Conservation (phyloP, 2,329 filamentous ascomycete species). For the Rutstroemia sp. region DNA sequence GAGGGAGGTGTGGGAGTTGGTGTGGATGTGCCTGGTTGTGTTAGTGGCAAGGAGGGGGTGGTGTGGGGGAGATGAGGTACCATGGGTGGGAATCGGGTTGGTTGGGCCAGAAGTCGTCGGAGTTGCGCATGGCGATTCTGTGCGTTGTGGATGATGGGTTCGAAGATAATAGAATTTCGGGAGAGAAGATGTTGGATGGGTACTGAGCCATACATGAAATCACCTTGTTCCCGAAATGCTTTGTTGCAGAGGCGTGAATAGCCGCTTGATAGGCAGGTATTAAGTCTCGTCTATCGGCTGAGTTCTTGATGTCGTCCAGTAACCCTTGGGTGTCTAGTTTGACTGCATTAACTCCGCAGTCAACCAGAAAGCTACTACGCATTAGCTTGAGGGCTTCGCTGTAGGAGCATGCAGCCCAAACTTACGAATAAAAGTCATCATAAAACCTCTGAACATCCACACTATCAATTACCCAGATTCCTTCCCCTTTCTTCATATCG, state of each 20-base stretch:
- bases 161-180: constrained; percentile 6
- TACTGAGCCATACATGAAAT: constrained; percentile 17
- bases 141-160: background rate
- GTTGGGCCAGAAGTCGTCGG: constrained; percentile 15
- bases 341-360: constrained; percentile 10
- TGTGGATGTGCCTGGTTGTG: constrained; percentile 10
- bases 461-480: constrained; percentile 11
- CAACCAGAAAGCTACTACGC: constrained; percentile 8
- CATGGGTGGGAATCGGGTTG: constrained; percentile 11
- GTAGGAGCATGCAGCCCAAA: background rate
- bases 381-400: background rate
- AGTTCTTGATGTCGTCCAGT: constrained; percentile 4
- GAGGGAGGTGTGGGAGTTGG: constrained; percentile 11
- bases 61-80: background rate
- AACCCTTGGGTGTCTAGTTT: constrained; percentile 15
- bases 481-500: constrained; percentile 9
- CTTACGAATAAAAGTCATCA: constrained; percentile 15
- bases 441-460: constrained; percentile 10
- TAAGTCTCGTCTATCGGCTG: background rate
- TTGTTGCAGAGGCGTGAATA: constrained; percentile 2
- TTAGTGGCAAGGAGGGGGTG: background rate
- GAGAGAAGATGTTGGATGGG: constrained; percentile 10
- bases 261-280: constrained; percentile 11
- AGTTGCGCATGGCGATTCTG: constrained; percentile 11
- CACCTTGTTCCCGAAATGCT: constrained; percentile 10